Conservation (phyloP, 306 rosid species). For the Fragaria ananassa region DNA sequence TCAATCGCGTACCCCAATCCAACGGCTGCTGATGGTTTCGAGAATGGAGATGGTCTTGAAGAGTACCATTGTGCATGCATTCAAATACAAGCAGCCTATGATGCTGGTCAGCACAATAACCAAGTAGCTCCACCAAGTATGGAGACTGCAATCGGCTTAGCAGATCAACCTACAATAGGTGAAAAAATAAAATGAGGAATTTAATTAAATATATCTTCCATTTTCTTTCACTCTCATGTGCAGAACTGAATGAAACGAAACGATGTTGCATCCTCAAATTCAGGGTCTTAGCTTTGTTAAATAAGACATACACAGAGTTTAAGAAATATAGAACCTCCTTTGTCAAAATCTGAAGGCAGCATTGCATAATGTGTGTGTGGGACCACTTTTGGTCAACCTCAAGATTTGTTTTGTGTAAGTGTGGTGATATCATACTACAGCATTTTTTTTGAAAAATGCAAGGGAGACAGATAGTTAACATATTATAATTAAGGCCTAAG, state of each 20-base stretch:
- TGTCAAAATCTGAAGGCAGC: slow-evolving; percentile 8
- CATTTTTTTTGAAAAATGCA: neutral
- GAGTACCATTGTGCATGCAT: slow-evolving; percentile 71
- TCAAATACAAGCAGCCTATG: slow-evolving; percentile 82
- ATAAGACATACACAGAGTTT: slow-evolving; percentile 16
- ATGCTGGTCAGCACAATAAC: slow-evolving; percentile 94
- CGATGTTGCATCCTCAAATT: slow-evolving; percentile 23
- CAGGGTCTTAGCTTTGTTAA: slow-evolving; percentile 37
- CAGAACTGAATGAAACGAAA: slow-evolving; percentile 25
- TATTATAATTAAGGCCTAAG: neutral
- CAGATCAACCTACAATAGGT: slow-evolving; percentile 71
- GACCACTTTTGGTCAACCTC: slow-evolving; percentile 1
- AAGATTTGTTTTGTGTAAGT: slow-evolving; percentile 1
- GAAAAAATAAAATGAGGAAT: neutral
- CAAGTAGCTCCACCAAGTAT: slow-evolving; percentile 76
- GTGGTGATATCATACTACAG: slow-evolving; percentile 1
- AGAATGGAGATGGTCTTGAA: slow-evolving; percentile 66
- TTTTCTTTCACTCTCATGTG: slow-evolving; percentile 40
- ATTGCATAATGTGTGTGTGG: slow-evolving; percentile 4
- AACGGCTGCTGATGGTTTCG: slow-evolving; percentile 40
- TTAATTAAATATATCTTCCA: slow-evolving; percentile 1
- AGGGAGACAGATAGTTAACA: neutral
- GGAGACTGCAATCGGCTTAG: slow-evolving; percentile 75
- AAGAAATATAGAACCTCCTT: neutral
- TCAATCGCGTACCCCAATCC: slow-evolving; percentile 88